These are phyloP conservation scores for Rhodotorula toruloides DNA, from an alignment of 768 basidiomycete species.

Conservation along the genomic window DNA sequence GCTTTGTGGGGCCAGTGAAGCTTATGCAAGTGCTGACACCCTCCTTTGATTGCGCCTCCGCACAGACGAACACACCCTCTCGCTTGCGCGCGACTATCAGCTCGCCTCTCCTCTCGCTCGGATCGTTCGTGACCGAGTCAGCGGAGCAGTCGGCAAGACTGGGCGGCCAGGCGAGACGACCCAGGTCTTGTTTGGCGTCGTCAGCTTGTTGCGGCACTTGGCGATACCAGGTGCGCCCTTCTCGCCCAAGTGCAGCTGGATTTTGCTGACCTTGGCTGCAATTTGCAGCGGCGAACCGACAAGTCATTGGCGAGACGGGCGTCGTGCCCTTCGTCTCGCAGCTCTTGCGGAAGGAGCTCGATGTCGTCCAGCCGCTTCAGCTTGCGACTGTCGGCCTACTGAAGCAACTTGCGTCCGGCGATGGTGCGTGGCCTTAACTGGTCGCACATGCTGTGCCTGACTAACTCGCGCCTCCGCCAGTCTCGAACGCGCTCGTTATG, in stretches of 20 bases:
- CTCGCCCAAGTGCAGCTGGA: too few relatives aligned
- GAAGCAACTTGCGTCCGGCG: slow-evolving; percentile 78
- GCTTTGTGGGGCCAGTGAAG: too few relatives aligned
- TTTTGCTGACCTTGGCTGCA: fast-evolving
- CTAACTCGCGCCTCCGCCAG: slow-evolving; percentile 5
- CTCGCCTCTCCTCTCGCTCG: slow-evolving; percentile 63
- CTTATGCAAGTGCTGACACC: too few relatives aligned
- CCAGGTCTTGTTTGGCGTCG: slow-evolving; percentile 76
- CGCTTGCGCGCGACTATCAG: slow-evolving; percentile 55
- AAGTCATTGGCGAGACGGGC: slow-evolving; percentile 57
- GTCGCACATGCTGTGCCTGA: not conserved
- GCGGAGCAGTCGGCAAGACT: slow-evolving; percentile 39
- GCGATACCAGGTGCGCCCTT: slow-evolving; percentile 49
- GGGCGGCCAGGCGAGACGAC: slow-evolving; percentile 36
- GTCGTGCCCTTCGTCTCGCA: slow-evolving; percentile 61
- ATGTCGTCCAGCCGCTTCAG: slow-evolving; percentile 82
- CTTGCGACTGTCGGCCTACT: slow-evolving; percentile 77
- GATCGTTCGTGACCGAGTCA: slow-evolving; percentile 54
- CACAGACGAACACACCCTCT: slow-evolving; percentile 43
- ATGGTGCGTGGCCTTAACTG: slow-evolving; percentile 51
- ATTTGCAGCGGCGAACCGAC: slow-evolving; percentile 56
- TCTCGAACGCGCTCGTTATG: slow-evolving; percentile 53
- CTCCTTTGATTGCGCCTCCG: slow-evolving; percentile 41
- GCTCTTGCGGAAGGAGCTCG: slow-evolving; percentile 66
- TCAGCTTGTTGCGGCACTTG: slow-evolving; percentile 81